These are phyloP conservation scores for Gonapodya prolifera DNA, from an alignment of 192 early-diverging fungal genomes.

Conservation along the genomic window DNA sequence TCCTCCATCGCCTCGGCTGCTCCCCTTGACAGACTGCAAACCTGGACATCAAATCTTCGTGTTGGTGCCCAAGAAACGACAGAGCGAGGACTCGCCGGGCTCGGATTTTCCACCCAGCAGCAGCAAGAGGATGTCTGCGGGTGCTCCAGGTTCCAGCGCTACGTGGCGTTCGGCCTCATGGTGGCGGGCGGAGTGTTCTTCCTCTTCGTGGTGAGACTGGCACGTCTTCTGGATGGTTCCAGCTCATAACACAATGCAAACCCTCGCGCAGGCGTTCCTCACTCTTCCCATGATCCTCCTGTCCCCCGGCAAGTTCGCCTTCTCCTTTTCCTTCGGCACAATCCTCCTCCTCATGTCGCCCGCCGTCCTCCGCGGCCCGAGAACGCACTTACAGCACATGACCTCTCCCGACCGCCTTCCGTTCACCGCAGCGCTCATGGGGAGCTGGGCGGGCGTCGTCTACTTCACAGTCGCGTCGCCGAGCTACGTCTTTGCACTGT, in stretches of 20 bases:
- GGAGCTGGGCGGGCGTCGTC: constrained; percentile 70
- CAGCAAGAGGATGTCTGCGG: too few species aligned
- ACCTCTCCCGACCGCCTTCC: constrained; percentile 63
- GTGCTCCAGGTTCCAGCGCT: constrained; percentile 17
- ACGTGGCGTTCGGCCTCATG: constrained; percentile 38
- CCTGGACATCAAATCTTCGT: too few species aligned
- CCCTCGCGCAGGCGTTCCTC: constrained; percentile 46
- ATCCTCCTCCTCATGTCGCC: constrained; percentile 15
- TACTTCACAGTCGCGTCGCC: constrained; percentile 58
- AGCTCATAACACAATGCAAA: too few species aligned
- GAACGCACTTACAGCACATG: constrained; percentile 67
- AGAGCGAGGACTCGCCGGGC: too few species aligned
- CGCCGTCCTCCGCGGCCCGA: constrained; percentile 38
- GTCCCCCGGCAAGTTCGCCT: constrained; percentile 63
- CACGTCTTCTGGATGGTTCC: too few species aligned
- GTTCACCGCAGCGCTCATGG: constrained; percentile 65
- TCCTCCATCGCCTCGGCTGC: too few species aligned
- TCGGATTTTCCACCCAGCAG: too few species aligned
- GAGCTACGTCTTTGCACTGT: constrained; percentile 61
- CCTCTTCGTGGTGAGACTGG: constrained; percentile 31
- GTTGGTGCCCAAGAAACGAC: too few species aligned
- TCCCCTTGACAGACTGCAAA: too few species aligned
- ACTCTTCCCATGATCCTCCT: constrained; percentile 49
- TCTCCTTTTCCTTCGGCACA: constrained; percentile 62
- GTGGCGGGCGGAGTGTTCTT: constrained; percentile 30